Evolutionary conservation across 1,284 basidiomycete genomes (phyloP), one percentile per base, ranked within the genome.

Genomic region (Ustilago vetiveriae): DNA sequence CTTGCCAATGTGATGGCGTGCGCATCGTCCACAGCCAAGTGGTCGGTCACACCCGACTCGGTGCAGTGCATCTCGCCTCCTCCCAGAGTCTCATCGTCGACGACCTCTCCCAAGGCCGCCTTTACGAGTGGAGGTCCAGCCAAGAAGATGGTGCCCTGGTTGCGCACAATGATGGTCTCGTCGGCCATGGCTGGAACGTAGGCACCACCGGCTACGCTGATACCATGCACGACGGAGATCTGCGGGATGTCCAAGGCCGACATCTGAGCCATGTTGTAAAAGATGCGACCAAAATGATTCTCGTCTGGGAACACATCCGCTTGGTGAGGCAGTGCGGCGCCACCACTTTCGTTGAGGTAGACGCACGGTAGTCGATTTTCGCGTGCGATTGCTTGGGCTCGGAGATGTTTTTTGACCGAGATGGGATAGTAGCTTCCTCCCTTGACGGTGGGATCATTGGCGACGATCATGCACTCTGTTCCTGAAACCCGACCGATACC

Each of bases 151-250:
- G 88, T 90, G 0, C 94, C 94, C 84, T 96, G 93, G 63, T 94
- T 90, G 58, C 89, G 88, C 41, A 97, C 94, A 69, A 96, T 97
- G 77, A 97, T 89, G 65, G 93, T 96, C 59, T 72, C 68, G 77
- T 97, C 94, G 1, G 92, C 92, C 92, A 97, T 95, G 3, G 94
- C 92, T 26, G 94, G 94, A 39, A 96, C 92, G 82, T 97, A 96
- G 13, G 91, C 91, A 52, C 92, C 92, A 53, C 85, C 85, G 3
- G 94, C 94, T 17, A 97, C 93, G 40, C 90, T 92, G 78, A 96
- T 96, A 17, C 94, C 94, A 77, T 96, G 94, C 3, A 96, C 92
- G 17, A 94, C 88, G 24, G 92, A 90, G 76, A 97, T 90, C 83
- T 97, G 93, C 0, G 93, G 92, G 37, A 96, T 92, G 3, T 90